Base-by-base conservation (phyloP, 78 protist species). In the Protostelium mycophagum region DNA sequence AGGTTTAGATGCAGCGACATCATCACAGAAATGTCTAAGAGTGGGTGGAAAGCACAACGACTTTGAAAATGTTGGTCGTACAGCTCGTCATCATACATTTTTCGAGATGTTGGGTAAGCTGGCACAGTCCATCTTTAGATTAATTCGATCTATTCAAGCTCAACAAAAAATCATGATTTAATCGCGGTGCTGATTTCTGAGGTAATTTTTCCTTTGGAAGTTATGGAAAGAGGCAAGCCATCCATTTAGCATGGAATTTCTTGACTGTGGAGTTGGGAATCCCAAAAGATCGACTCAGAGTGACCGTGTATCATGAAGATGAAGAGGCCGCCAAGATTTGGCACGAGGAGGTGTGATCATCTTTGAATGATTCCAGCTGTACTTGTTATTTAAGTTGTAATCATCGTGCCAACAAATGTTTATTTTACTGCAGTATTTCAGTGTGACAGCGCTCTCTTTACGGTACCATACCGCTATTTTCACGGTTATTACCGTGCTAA, bases 91-190 rank as follows among this genome's bases (percentile, higher is more conserved):
- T 88, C 97, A 96, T 87, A 96, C 97, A 25, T 87, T 94, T 83
- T 93, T 96, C 85, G 97, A 96, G 88, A 96, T 93, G 97, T 91
- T 96, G 89, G 97, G 97, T 36, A 91, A 91, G 88, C 93, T 96
- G 51, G 90, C 96, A 34, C 94, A 91, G 16, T 84, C 95, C 94
- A 1, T 91, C 92, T 0, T 90, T 92, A 90, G 1, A 63, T 0
- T 37, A 91, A n/a, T n/a, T n/a, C n/a, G n/a, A n/a, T 83, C 34
- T 1, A 35, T 36, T 36, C 38, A 85, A 85, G 88, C 37, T 1
- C n/a, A n/a, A n/a, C n/a, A n/a, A n/a, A n/a, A n/a, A n/a, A n/a
- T n/a, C n/a, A n/a, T n/a, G n/a, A n/a, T n/a, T n/a, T n/a, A n/a
- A n/a, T n/a, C n/a, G n/a, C n/a, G n/a, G n/a, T 83, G 28, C 29